A percentile compares a stretch with the other conserved stretches of the same genome.
Conservation (phyloP, 371 early-diverging fungal genomes). For the Coemansia sp. region DNA sequence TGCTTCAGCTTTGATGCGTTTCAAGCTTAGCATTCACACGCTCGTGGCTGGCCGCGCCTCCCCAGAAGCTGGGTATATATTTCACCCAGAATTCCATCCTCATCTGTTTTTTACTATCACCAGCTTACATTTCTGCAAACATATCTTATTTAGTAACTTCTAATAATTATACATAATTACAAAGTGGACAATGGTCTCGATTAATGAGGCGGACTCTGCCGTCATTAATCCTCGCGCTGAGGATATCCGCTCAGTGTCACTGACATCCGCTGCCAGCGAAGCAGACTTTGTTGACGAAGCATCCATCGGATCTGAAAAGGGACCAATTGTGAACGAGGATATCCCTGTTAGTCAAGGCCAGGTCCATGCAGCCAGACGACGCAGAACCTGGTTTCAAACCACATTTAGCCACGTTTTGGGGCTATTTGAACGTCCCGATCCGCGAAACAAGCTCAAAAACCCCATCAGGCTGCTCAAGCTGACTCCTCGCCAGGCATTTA, state of each 20-base stretch:
- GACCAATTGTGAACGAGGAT: neutral
- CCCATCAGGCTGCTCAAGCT: constrained; percentile 44
- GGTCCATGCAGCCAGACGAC: too few species aligned
- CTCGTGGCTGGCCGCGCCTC: neutral
- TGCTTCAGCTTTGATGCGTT: neutral
- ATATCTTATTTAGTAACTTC: neutral
- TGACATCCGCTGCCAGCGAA: neutral
- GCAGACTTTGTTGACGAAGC: neutral
- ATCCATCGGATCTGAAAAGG: constrained; percentile 5
- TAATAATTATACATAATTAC: neutral
- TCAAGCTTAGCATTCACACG: neutral
- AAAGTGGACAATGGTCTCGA: neutral
- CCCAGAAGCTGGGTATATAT: neutral
- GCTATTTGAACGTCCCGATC: constrained; percentile 38
- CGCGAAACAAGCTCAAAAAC: constrained; percentile 42
- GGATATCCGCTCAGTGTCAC: neutral
- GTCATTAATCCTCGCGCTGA: neutral
- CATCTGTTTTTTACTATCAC: neutral
- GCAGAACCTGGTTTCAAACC: neutral
- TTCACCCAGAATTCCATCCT: neutral
- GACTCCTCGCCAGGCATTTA: constrained; percentile 47
- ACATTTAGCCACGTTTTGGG: constrained; percentile 20
- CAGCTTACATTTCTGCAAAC: neutral
- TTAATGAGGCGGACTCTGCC: neutral
- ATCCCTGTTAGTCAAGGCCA: neutral